These are phyloP conservation scores for Populus trichocarpa DNA, from an alignment of 441 rosid species.

Conservation along the genomic window DNA sequence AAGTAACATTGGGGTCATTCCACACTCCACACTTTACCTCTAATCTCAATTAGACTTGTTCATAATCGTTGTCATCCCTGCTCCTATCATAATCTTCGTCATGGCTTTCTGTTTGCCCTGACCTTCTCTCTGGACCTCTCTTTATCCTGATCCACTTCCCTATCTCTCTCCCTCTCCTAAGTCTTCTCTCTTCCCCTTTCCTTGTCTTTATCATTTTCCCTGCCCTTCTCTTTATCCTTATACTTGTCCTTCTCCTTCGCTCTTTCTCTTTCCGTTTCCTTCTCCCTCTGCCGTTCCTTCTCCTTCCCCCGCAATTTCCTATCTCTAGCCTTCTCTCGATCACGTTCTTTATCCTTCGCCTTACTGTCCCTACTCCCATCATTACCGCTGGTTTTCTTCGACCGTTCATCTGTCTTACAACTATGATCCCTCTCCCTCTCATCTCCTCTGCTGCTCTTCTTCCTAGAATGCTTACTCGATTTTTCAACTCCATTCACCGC, in stretches of 20 bases:
- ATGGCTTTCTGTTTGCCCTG: conserved; percentile 22
- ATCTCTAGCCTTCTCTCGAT: conserved; percentile 17
- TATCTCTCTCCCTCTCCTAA: conserved; percentile 27
- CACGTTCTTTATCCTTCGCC: conserved; percentile 22
- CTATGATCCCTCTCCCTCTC: conserved; percentile 53
- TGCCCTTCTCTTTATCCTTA: conserved; percentile 50
- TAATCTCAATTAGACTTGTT: background rate
- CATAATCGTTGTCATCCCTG: conserved; percentile 27
- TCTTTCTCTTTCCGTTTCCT: conserved; percentile 36
- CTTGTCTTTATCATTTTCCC: conserved; percentile 42
- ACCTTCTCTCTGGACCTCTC: conserved; percentile 52
- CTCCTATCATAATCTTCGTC: conserved; percentile 30
- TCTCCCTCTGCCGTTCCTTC: conserved; percentile 18
- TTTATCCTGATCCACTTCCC: conserved; percentile 40
- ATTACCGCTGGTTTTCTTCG: conserved; percentile 29
- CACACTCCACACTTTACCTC: too few species aligned
- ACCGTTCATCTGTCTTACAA: conserved; percentile 38
- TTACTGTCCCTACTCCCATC: conserved; percentile 26
- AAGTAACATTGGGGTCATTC: background rate
- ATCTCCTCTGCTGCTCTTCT: conserved; percentile 22
- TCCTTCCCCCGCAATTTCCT: conserved; percentile 22
- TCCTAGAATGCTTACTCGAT: conserved; percentile 37
- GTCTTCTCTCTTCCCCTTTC: conserved; percentile 41
- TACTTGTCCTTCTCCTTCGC: conserved; percentile 34
- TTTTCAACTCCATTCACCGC: conserved; percentile 32